Evolutionary conservation across 2,329 filamentous ascomycete genomes (phyloP), one percentile per base, ranked within the genome.

Genomic region (Dryadomyces sulphureus): DNA sequence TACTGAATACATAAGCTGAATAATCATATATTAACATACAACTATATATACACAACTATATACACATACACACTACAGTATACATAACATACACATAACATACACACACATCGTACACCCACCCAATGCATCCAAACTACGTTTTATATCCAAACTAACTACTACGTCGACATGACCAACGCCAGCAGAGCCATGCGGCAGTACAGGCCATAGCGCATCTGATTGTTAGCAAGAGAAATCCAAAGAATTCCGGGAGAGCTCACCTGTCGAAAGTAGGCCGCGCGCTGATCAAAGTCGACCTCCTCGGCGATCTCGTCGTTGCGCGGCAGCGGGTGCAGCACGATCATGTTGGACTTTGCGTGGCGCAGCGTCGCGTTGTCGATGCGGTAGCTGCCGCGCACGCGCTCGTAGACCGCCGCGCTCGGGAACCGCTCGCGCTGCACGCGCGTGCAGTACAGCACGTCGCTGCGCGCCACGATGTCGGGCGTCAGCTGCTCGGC

Each of bases 261-360:
- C 68, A 94, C 90, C 84, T 98, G 92, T 84, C 92, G 80, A 68
- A 98, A 98, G 70, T 98, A 98, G 47, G 92, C 90, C 49, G 92
- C 92, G 56, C 92, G 72, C 62, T 93, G 87, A 68, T 98, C 92
- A 67, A 93, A 94, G 65, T 98, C 92, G 42, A 98, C 88, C 69
- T 98, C 92, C 66, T 93, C 87, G 30, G 81, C 79, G 60, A 98
- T 81, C 73, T 98, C 92, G 54, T 83, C 79, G 59, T 96, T 96
- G 58, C 92, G 77, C 36, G 92, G 92, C 58, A 98, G 72, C 48
- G 92, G 92, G 66, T 98, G 92, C 79, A 98, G 79, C 53, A 98
- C 84, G 52, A 94, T 77, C 80, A 94, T 95, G 58, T 84, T 83
- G 62, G 73, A 74, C 80, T 98, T 98, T 45, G 92, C 89, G 57